Evolutionary conservation across 2,329 filamentous ascomycete species (phyloP).

Genomic region (Trichocomaceae sp.): DNA sequence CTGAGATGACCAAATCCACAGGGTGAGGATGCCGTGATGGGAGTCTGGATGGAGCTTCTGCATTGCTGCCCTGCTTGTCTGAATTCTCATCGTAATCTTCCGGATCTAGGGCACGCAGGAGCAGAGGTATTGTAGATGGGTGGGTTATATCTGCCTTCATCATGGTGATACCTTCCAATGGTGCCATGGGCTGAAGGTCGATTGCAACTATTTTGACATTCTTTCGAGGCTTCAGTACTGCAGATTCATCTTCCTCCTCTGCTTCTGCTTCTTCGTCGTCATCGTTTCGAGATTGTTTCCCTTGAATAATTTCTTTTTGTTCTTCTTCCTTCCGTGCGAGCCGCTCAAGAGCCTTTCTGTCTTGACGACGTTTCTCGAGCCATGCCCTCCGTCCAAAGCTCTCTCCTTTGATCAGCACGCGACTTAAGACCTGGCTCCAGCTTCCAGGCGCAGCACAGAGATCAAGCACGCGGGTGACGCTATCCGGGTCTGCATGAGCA

Average conservation of each 20-base stretch:
- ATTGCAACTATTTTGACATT: conserved; percentile 93
- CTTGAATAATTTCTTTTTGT: conserved; percentile 8
- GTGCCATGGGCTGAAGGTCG: conserved; percentile 91
- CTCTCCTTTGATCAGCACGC: conserved; percentile 88
- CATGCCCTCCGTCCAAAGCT: conserved; percentile 79
- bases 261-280: conserved; percentile 25
- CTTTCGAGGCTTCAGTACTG: conserved; percentile 46
- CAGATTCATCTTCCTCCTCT: conserved; percentile 22
- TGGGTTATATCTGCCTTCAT: conserved; percentile 96
- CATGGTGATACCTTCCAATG: conserved; percentile 84
- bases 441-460: conserved; percentile 92
- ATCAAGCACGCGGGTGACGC: conserved; percentile 88
- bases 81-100: conserved; percentile 45
- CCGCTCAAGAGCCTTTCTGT: conserved; percentile 32
- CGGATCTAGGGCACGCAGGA: conserved; percentile 77
- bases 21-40: conserved; percentile 57
- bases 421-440: conserved; percentile 94
- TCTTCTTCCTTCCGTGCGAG: conserved; percentile 14
- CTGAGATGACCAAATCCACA: conserved; percentile 89
- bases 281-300: conserved; percentile 26
- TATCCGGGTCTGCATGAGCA: conserved; percentile 49
- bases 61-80: background rate
- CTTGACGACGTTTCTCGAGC: conserved; percentile 71
- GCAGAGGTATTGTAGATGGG: conserved; percentile 83
- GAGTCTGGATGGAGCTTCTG: conserved; percentile 26